phyloP scores from a whole-genome alignment of 1,139 yeast genomes.

The Waltiozyma sp. region DNA sequence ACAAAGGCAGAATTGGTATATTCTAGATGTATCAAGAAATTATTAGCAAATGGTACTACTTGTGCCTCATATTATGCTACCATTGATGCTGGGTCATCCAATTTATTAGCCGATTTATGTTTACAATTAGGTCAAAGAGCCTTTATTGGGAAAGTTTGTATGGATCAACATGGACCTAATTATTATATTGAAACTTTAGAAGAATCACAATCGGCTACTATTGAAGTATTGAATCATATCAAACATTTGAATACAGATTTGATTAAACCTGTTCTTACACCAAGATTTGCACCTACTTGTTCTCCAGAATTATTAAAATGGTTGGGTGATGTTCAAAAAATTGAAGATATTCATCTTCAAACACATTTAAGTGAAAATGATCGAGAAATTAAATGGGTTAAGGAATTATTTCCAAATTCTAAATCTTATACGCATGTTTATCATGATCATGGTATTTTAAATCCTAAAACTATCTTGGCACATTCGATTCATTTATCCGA shows the following conservation, averaged over 20 bases:
- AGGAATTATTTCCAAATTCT: conserved; percentile 59
- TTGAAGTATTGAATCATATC: conserved; percentile 47
- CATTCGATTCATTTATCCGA: conserved; percentile 74
- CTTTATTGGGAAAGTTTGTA: conserved; percentile 88
- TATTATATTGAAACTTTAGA: conserved; percentile 53
- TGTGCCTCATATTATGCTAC: conserved; percentile 90
- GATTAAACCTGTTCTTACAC: conserved; percentile 72
- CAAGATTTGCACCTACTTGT: conserved; percentile 91
- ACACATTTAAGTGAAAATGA: conserved; percentile 82
- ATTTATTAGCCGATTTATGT: conserved; percentile 64
- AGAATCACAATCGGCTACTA: conserved; percentile 48
- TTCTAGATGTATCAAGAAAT: conserved; percentile 49
- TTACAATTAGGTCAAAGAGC: conserved; percentile 71
- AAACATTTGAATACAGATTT: conserved; percentile 30
- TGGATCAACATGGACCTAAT: conserved; percentile 65
- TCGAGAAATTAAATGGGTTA: conserved; percentile 69
- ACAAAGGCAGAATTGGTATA: conserved; percentile 52
- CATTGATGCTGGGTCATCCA: conserved; percentile 66
- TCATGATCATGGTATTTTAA: conserved; percentile 48
- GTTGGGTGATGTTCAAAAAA: conserved; percentile 43
- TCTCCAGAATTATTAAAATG: conserved; percentile 46
- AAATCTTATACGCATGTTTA: conserved; percentile 69
- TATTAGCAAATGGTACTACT: conserved; percentile 76
- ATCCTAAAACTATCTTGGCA: conserved; percentile 65
- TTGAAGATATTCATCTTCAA: conserved; percentile 57